phyloP scores from a whole-genome alignment of 306 rosid genomes.

The Dicorynia guianensis region DNA sequence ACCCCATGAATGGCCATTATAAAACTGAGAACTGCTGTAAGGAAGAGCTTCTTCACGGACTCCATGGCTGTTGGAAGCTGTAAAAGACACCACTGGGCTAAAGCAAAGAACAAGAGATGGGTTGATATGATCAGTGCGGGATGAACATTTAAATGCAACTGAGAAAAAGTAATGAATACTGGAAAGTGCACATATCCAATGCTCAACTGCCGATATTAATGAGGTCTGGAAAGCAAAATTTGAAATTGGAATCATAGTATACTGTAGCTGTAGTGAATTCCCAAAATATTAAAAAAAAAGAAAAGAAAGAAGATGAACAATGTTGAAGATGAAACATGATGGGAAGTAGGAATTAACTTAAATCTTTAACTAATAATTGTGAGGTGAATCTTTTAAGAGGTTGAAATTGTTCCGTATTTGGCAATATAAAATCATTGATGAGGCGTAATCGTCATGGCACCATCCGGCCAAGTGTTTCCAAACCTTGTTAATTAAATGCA shows the following conservation, averaged over 20 bases:
- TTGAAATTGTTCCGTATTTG: no score
- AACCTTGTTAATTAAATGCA: no score
- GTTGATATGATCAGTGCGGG: slow-evolving; percentile 41
- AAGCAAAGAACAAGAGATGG: slow-evolving; percentile 33
- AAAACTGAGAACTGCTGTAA: slow-evolving; percentile 51
- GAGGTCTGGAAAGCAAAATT: slow-evolving; percentile 30
- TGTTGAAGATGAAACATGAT: slow-evolving; percentile 17
- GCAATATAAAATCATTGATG: no score
- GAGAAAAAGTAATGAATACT: slow-evolving; percentile 16
- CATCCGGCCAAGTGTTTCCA: no score
- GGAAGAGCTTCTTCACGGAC: slow-evolving; percentile 44
- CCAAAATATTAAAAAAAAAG: no score
- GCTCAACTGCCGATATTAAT: slow-evolving; percentile 75
- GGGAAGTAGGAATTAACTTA: neutral
- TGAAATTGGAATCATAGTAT: slow-evolving; percentile 21
- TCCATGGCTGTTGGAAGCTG: slow-evolving; percentile 64
- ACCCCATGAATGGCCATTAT: slow-evolving; percentile 55
- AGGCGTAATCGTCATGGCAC: no score
- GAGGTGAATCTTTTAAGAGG: neutral
- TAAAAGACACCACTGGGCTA: slow-evolving; percentile 6
- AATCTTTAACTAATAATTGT: neutral
- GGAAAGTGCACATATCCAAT: slow-evolving; percentile 49
- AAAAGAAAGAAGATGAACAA: neutral
- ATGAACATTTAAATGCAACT: slow-evolving; percentile 40
- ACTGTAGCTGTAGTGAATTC: no score